Conservation (phyloP, 2,329 filamentous ascomycete species). For the Fusarium papillatum region DNA sequence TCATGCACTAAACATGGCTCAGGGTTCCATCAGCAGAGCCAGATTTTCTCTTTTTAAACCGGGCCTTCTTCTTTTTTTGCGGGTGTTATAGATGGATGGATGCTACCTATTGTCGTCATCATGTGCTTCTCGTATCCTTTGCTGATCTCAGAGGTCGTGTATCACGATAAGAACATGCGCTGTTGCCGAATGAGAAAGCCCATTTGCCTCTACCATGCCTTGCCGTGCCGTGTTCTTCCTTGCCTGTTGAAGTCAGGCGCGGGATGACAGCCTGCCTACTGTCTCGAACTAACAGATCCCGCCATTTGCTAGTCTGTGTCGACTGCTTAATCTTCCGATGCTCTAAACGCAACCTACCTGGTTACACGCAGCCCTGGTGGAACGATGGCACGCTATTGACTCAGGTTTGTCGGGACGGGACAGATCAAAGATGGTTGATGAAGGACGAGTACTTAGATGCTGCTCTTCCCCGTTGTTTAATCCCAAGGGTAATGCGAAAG, state of each 20-base stretch:
- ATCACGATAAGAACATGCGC: not conserved
- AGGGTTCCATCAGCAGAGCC: slow-evolving; percentile 24
- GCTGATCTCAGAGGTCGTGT: slow-evolving; percentile 3
- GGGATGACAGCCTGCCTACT: slow-evolving; percentile 4
- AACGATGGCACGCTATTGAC: not conserved
- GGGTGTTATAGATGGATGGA: not conserved
- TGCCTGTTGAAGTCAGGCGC: not conserved
- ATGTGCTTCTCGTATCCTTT: slow-evolving; percentile 9
- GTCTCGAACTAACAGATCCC: slow-evolving; percentile 19
- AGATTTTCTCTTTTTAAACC: slow-evolving; percentile 1
- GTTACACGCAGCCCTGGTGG: slow-evolving; percentile 18
- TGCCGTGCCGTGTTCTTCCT: not conserved
- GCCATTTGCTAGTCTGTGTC: slow-evolving; percentile 6
- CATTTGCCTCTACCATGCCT: not conserved
- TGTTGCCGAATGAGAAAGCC: not conserved
- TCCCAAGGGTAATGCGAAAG: not conserved
- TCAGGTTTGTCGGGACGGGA: slow-evolving; percentile 1
- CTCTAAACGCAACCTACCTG: slow-evolving; percentile 2
- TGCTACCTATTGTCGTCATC: slow-evolving; percentile 1
- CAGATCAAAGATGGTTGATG: not conserved
- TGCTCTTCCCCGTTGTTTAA: not conserved
- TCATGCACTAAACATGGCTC: slow-evolving; percentile 36
- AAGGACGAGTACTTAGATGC: not conserved
- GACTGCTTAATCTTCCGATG: slow-evolving; percentile 14
- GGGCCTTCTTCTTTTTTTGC: slow-evolving; percentile 3